phyloP scores from a whole-genome alignment of 78 protist genomes.

The Neovahlkampfia damariscottae region DNA sequence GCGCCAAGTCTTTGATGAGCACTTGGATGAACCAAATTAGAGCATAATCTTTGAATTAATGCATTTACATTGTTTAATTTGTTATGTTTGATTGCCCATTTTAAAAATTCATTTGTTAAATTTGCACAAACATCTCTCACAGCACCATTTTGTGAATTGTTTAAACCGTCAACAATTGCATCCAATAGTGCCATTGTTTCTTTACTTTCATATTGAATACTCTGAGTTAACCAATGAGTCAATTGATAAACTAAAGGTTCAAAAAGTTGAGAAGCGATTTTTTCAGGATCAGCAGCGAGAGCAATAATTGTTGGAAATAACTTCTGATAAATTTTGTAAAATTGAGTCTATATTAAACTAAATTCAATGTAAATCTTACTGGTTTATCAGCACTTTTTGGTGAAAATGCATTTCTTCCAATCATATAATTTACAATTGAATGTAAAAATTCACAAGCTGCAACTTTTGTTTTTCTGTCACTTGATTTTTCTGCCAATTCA shows the following conservation, averaged over 20 bases:
- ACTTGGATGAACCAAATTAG: conserved; percentile 39
- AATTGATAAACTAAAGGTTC: conserved; percentile 44
- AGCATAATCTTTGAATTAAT: conserved; percentile 34
- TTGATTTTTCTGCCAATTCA: conserved; percentile 33
- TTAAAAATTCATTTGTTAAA: conserved; percentile 41
- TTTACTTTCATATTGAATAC: conserved; percentile 16
- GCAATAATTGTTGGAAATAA: conserved; percentile 47
- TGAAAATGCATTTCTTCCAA: conserved; percentile 41
- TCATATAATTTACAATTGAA: conserved; percentile 33
- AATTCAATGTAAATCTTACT: too few relatives aligned
- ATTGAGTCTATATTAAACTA: too few relatives aligned
- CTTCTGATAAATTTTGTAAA: neutral
- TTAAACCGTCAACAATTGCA: conserved; percentile 41
- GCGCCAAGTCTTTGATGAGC: conserved; percentile 46
- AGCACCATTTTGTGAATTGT: conserved; percentile 19
- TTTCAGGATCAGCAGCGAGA: conserved; percentile 53
- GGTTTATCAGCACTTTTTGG: neutral
- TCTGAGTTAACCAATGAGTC: conserved; percentile 54
- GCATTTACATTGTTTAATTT: neutral
- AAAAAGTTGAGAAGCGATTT: conserved; percentile 61
- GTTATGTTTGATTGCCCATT: conserved; percentile 34
- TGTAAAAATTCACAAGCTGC: conserved; percentile 73
- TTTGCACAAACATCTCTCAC: conserved; percentile 51
- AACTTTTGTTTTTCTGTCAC: conserved; percentile 50
- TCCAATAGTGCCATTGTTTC: conserved; percentile 39